Evolutionary conservation across 2,329 filamentous ascomycete genomes (phyloP).

Genomic region (Cladosporium halotolerans): DNA sequence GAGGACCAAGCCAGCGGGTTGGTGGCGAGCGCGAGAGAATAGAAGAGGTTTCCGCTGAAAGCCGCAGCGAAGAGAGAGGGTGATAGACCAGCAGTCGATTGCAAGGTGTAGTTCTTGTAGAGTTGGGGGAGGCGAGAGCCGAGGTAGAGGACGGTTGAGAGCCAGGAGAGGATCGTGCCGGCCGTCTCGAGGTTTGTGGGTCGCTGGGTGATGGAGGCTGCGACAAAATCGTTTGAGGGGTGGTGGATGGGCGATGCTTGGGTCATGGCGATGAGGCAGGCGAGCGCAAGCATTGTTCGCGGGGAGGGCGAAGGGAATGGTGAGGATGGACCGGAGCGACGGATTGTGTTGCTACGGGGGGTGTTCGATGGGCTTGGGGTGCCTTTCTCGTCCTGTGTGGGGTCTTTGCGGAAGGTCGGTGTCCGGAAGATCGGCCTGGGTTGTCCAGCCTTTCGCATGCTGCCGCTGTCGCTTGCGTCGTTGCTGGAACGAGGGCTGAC

Average conservation of each 20-base stretch:
- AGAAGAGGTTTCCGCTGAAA: constrained; percentile 63
- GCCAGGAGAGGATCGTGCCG: constrained; percentile 51
- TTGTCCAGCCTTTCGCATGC: not conserved
- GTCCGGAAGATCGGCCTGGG: constrained; percentile 27
- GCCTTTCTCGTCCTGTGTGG: constrained; percentile 20
- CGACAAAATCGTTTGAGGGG: constrained; percentile 11
- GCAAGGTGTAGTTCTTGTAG: constrained; percentile 58
- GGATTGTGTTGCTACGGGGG: constrained; percentile 22
- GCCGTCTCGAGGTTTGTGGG: constrained; percentile 36
- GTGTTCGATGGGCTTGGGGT: constrained; percentile 18
- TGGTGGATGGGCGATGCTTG: constrained; percentile 31
- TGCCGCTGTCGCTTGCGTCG: constrained; percentile 14
- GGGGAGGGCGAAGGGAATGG: constrained; percentile 41
- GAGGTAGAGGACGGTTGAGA: constrained; percentile 52
- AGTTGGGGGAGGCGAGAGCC: constrained; percentile 58
- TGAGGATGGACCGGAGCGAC: constrained; percentile 24
- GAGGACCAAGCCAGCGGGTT: constrained; percentile 59
- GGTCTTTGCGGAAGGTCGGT: constrained; percentile 25
- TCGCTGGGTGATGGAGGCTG: constrained; percentile 11
- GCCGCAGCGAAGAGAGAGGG: constrained; percentile 60
- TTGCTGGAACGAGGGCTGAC: constrained; percentile 17
- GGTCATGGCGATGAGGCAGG: constrained; percentile 39
- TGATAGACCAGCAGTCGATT: constrained; percentile 58
- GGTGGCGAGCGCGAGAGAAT: constrained; percentile 55
- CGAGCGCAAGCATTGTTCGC: constrained; percentile 41